Conservation (phyloP, 2,329 filamentous ascomycete genomes). For the Stagonosporopsis tanaceti region DNA sequence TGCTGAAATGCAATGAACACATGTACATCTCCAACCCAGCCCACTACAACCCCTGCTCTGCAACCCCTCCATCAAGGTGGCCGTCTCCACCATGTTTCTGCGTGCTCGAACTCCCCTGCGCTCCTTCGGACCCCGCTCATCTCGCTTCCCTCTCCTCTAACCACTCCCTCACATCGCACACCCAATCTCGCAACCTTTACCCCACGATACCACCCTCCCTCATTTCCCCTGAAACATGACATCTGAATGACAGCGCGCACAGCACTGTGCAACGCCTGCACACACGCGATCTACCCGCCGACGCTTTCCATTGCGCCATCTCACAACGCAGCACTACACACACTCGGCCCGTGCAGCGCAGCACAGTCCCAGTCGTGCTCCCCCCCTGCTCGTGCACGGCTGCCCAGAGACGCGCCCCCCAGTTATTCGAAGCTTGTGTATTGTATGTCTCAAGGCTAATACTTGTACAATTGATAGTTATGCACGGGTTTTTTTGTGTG, state of each 20-base stretch:
- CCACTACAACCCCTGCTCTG: background rate
- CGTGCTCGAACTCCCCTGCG: background rate
- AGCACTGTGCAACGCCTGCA: background rate
- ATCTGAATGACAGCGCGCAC: background rate
- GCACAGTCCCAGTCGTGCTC: background rate
- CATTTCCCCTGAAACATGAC: slow-evolving; percentile 3
- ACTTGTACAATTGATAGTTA: background rate
- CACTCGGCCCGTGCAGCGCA: background rate
- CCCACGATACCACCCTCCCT: background rate
- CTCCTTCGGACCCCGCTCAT: background rate
- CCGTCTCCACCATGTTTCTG: background rate
- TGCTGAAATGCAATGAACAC: slow-evolving; percentile 19
- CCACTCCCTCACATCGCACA: background rate
- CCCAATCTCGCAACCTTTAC: background rate
- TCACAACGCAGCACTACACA: background rate
- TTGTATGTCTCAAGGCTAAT: background rate
- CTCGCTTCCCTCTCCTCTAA: background rate
- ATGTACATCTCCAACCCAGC: slow-evolving; percentile 7
- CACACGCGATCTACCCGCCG: slow-evolving; percentile 2
- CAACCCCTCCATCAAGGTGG: background rate
- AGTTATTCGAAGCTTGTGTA: background rate
- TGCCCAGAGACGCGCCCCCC: background rate
- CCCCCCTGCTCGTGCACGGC: background rate
- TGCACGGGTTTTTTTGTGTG: background rate
- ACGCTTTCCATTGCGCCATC: slow-evolving; percentile 1